phyloP scores from a whole-genome alignment of 805 yeast genomes.

The Pichia gijzeniarum region DNA sequence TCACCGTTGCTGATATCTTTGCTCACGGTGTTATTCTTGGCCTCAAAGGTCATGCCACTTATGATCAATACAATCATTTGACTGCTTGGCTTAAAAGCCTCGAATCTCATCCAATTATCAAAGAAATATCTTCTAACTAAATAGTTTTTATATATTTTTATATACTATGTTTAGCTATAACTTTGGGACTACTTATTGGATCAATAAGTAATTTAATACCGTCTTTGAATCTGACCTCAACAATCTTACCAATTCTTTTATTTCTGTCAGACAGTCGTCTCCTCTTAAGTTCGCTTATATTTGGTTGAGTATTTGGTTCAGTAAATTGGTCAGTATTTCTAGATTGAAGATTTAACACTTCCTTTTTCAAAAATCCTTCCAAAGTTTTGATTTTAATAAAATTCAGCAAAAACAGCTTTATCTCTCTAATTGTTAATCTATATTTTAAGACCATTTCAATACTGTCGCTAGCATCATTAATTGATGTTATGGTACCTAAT shows the following conservation, averaged over 20 bases:
- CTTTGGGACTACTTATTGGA: slow-evolving; percentile 29
- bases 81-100: not conserved
- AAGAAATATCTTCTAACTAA: slow-evolving; percentile 34
- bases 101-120: slow-evolving; percentile 19
- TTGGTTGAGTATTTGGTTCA: slow-evolving; percentile 14
- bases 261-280: slow-evolving; percentile 15
- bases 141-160: too few species aligned
- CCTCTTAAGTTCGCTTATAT: slow-evolving; percentile 4
- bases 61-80: not conserved
- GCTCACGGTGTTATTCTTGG: not conserved
- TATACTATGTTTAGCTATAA: not conserved
- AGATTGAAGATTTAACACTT: not conserved
- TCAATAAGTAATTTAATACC: slow-evolving; percentile 36
- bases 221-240: slow-evolving; percentile 33
- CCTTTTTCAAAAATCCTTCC: slow-evolving; percentile 26
- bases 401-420: slow-evolving; percentile 33
- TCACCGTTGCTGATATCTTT: slow-evolving; percentile 8
- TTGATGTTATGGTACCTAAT: slow-evolving; percentile 34
- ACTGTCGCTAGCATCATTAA: slow-evolving; percentile 41
- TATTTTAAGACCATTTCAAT: slow-evolving; percentile 49
- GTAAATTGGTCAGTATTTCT: slow-evolving; percentile 18
- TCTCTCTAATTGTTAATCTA: slow-evolving; percentile 44
- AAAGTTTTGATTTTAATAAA: slow-evolving; percentile 34
- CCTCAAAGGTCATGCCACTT: not conserved
- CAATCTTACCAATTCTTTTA: slow-evolving; percentile 31